phyloP scores from a whole-genome alignment of 495 filamentous ascomycete species.

The Penicillium canariense region DNA sequence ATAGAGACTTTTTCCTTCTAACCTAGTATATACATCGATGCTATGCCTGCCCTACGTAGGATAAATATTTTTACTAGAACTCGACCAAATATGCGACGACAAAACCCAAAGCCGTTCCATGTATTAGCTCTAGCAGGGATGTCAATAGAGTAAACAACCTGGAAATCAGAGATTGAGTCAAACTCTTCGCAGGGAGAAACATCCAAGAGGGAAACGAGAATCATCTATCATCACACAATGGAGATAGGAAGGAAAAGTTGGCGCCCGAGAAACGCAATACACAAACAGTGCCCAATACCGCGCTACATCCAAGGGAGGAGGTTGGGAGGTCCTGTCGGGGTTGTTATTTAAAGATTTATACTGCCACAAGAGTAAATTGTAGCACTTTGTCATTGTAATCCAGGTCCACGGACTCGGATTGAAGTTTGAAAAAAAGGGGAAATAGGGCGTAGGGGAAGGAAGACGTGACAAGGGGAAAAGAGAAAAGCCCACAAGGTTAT shows the following conservation, averaged over 20 bases:
- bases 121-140: conserved; percentile 41
- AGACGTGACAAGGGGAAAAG: conserved; percentile 22
- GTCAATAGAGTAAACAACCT: too few relatives aligned
- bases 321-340: conserved; percentile 23
- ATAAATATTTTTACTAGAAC: too few relatives aligned
- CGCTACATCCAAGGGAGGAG: background rate
- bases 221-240: conserved; percentile 38
- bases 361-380: conserved; percentile 16
- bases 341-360: conserved; percentile 23
- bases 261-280: too few relatives aligned
- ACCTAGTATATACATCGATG: too few relatives aligned
- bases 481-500: conserved; percentile 49
- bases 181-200: conserved; percentile 29
- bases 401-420: conserved; percentile 25
- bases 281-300: too few relatives aligned
- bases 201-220: conserved; percentile 23
- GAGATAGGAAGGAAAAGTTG: too few relatives aligned
- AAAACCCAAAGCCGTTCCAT: conserved; percentile 24
- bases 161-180: too few relatives aligned
- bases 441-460: conserved; percentile 15
- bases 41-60: too few relatives aligned
- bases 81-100: background rate
- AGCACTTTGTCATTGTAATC: conserved; percentile 25
- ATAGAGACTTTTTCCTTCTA: too few relatives aligned
- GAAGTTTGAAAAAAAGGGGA: conserved; percentile 11